Percentiles rank a stretch among this genome's conserved stretches.
phyloP scores from a whole-genome alignment of 1,284 basidiomycete species.

The Apiotrichum siamense region DNA sequence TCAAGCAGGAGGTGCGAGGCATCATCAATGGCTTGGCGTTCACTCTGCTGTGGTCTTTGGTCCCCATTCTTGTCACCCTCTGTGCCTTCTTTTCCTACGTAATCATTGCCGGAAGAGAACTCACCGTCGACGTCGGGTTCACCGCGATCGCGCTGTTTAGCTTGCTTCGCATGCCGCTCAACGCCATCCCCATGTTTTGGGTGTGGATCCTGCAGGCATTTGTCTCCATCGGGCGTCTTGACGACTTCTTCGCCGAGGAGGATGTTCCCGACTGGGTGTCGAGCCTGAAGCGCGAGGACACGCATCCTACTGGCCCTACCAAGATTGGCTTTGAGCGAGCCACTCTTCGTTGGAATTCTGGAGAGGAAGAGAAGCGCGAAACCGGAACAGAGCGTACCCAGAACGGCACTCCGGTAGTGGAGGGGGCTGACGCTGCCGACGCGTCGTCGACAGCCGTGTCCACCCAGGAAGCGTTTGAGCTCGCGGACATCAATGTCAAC shows the following conservation, averaged over 20 bases:
- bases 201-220: slow-evolving; percentile 53
- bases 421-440: slow-evolving; percentile 17
- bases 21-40: background rate
- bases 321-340: slow-evolving; percentile 62
- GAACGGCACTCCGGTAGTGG: slow-evolving; percentile 4
- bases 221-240: slow-evolving; percentile 72
- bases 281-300: slow-evolving; percentile 52
- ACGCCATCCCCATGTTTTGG: slow-evolving; percentile 36
- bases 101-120: slow-evolving; percentile 42
- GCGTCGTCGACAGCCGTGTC: slow-evolving; percentile 1
- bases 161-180: slow-evolving; percentile 53
- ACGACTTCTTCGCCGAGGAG: slow-evolving; percentile 72
- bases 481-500: slow-evolving; percentile 58
- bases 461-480: slow-evolving; percentile 52
- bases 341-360: slow-evolving; percentile 62
- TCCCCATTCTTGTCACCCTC: slow-evolving; percentile 45
- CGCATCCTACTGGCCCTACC: slow-evolving; percentile 23
- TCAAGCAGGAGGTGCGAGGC: slow-evolving; percentile 23
- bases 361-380: slow-evolving; percentile 34
- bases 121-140: slow-evolving; percentile 48
- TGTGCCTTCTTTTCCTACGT: slow-evolving; percentile 47
- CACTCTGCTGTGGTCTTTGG: slow-evolving; percentile 25
- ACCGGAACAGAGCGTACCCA: too few relatives aligned
- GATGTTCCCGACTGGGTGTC: slow-evolving; percentile 69
- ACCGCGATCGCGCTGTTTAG: slow-evolving; percentile 47